phyloP scores from a whole-genome alignment of 2,329 filamentous ascomycete species.

The Arthroderma sp. region DNA sequence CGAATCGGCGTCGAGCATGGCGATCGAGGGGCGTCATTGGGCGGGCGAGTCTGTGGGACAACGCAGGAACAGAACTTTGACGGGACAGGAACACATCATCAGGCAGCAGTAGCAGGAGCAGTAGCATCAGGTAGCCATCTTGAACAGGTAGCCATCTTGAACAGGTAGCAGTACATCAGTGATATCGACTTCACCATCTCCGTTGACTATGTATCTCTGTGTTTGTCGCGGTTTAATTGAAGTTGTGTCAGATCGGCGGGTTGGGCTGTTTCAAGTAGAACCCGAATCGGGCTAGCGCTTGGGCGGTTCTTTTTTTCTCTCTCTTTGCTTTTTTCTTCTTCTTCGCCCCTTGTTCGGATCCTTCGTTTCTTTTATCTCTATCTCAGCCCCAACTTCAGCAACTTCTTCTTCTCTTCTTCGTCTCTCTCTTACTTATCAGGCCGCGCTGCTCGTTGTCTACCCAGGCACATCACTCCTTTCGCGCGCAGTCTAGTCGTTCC shows the following conservation, averaged over 20 bases:
- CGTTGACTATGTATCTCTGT: too few species aligned
- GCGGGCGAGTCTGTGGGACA: background rate
- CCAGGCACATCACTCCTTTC: background rate
- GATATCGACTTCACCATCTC: background rate
- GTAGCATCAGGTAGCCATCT: too few species aligned
- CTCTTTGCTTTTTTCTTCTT: background rate
- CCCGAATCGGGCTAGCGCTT: background rate
- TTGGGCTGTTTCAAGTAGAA: background rate
- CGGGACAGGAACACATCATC: too few species aligned
- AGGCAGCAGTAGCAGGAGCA: too few species aligned
- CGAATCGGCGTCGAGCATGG: background rate
- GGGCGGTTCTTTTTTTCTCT: background rate
- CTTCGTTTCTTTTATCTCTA: constrained; percentile 5
- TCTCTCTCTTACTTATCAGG: constrained; percentile 1
- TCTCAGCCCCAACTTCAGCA: background rate
- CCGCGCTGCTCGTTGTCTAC: background rate
- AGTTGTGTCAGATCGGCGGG: background rate
- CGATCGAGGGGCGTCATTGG: constrained; percentile 1
- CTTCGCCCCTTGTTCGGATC: constrained; percentile 3
- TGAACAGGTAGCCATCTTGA: background rate
- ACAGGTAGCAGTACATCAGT: too few species aligned
- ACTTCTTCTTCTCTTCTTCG: background rate
- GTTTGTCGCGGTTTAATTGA: constrained; percentile 1
- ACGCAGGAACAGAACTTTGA: constrained; percentile 1
- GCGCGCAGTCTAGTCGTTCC: constrained; percentile 5